Percentiles rank a stretch among this genome's conserved stretches.
phyloP scores from a whole-genome alignment of 805 yeast species.

The Pichia occidentalis region DNA sequence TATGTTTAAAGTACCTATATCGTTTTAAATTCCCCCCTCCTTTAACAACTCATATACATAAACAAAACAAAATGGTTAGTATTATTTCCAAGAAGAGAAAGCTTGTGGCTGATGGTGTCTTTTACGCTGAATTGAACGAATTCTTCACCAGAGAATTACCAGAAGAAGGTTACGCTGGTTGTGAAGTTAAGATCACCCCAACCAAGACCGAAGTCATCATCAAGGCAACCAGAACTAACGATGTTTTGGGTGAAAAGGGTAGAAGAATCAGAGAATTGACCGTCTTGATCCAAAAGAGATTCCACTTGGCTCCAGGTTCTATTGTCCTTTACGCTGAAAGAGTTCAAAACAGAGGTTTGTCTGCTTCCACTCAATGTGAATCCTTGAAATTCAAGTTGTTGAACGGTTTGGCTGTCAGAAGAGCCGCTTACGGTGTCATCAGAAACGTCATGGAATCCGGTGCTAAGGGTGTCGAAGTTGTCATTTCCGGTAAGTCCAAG shows the following conservation, averaged over 20 bases:
- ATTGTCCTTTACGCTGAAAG: conserved; percentile 96
- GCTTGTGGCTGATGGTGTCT: conserved; percentile 99
- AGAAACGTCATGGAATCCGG: conserved; percentile 99
- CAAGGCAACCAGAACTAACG: conserved; percentile 98
- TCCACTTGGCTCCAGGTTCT: conserved; percentile 90
- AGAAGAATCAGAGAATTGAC: conserved; percentile 99
- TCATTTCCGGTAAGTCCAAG: conserved; percentile 98
- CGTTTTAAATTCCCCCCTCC: background rate
- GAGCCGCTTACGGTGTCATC: conserved; percentile 99
- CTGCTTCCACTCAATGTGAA: conserved; percentile 99
- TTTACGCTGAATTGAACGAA: conserved; percentile 99
- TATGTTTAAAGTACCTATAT: no score
- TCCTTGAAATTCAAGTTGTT: conserved; percentile 96
- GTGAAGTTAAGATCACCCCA: conserved; percentile 98
- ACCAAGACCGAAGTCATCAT: conserved; percentile 96
- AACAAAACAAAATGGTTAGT: conserved; percentile 24
- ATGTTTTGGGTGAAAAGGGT: conserved; percentile 99
- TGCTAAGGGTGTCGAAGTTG: conserved; percentile 99
- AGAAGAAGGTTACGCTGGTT: conserved; percentile 99
- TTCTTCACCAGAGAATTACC: conserved; percentile 99
- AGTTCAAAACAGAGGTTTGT: conserved; percentile 98
- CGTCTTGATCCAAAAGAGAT: conserved; percentile 96
- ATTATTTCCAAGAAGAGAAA: conserved; percentile 95
- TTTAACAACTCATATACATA: conserved; percentile 1
- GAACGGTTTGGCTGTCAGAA: conserved; percentile 98